Percentiles rank a stretch among this genome's conserved stretches.
phyloP scores from a whole-genome alignment of 257 asterid species.

The Nicotiana obtusifolia region DNA sequence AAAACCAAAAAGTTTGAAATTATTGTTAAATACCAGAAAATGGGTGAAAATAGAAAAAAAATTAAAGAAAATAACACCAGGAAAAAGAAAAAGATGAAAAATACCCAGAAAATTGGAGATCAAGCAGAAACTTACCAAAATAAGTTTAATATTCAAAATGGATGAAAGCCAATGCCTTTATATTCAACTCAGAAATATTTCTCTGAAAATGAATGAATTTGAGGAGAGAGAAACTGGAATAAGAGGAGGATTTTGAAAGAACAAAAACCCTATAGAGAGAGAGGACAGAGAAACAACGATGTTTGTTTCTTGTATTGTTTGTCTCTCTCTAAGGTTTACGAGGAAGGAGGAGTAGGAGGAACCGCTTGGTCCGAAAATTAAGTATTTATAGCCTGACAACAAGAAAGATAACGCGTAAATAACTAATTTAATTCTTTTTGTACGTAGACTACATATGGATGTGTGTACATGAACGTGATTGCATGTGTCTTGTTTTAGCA shows the following conservation, averaged over 20 bases:
- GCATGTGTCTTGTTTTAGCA: too few relatives aligned
- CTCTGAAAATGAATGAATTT: background rate
- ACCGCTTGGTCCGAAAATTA: background rate
- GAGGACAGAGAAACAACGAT: background rate
- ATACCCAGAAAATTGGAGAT: background rate
- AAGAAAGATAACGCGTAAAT: background rate
- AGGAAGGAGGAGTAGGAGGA: background rate
- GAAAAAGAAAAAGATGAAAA: too few relatives aligned
- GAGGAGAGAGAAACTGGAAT: background rate
- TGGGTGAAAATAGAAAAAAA: background rate
- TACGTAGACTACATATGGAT: constrained; percentile 2
- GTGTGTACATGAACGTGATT: too few relatives aligned
- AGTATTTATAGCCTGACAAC: background rate
- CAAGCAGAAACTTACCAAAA: background rate
- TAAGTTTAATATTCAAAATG: background rate
- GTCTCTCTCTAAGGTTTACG: background rate
- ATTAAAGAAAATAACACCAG: background rate
- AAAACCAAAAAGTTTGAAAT: too few relatives aligned
- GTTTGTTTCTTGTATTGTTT: background rate
- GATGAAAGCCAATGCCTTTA: background rate
- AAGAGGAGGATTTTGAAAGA: background rate
- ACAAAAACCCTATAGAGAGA: background rate
- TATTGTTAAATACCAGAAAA: too few relatives aligned
- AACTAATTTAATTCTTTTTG: background rate
- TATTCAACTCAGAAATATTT: background rate